These are phyloP conservation scores for Mortierella sp. DNA, from an alignment of 371 early-diverging fungal genomes.

Conservation along the genomic window DNA sequence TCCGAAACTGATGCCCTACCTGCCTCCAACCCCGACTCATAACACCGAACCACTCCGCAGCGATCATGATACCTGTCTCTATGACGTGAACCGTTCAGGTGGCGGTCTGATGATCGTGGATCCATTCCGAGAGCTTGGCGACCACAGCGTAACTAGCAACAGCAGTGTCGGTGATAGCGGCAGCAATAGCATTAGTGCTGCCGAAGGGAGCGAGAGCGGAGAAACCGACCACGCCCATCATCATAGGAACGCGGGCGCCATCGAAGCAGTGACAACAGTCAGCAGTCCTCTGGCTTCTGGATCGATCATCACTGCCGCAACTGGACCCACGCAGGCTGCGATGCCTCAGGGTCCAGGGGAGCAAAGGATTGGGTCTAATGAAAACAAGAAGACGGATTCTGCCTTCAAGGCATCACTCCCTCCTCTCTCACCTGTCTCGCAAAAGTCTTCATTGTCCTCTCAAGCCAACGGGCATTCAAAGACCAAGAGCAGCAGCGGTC, in stretches of 20 bases:
- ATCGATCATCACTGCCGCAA: neutral
- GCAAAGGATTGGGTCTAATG: neutral
- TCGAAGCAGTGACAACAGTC: constrained; percentile 2
- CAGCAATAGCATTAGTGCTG: constrained; percentile 24
- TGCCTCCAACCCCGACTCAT: constrained; percentile 54
- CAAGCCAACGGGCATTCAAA: constrained; percentile 30
- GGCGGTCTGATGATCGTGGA: constrained; percentile 33
- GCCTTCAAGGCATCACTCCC: neutral
- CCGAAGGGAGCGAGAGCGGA: constrained; percentile 12
- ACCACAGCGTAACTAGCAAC: constrained; percentile 18
- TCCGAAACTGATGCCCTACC: constrained; percentile 58
- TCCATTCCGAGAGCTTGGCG: constrained; percentile 39
- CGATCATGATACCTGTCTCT: constrained; percentile 54
- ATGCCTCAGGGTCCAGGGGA: too few relatives aligned
- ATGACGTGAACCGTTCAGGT: constrained; percentile 56
- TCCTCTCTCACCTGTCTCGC: neutral
- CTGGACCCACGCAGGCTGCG: neutral
- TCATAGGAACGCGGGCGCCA: constrained; percentile 13
- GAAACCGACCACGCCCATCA: constrained; percentile 7
- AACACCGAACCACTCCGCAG: constrained; percentile 41
- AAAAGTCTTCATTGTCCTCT: neutral
- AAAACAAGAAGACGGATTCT: neutral
- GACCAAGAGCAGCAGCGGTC: constrained; percentile 24
- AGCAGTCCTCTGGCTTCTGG: neutral
- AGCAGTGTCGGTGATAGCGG: constrained; percentile 34